Percentiles rank a stretch among this genome's conserved stretches.
Evolutionary conservation across 2,329 filamentous ascomycete species (phyloP).

Genomic region (Akanthomyces lecanii): DNA sequence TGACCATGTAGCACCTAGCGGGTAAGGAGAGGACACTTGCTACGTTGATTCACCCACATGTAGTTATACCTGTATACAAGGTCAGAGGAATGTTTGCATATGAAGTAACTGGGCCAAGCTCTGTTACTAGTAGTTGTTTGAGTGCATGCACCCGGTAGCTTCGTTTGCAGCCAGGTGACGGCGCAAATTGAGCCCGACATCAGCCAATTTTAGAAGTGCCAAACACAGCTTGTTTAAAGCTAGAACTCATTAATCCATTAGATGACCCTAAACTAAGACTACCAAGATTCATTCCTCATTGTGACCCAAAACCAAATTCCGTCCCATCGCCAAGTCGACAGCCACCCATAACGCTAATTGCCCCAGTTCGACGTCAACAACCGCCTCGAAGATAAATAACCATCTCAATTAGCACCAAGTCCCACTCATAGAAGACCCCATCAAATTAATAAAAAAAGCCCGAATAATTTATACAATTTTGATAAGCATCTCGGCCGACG

Average conservation of each 20-base stretch:
- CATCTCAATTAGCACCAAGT: background rate
- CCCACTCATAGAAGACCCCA: background rate
- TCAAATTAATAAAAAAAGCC: background rate
- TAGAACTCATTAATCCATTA: too few species aligned
- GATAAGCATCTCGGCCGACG: background rate
- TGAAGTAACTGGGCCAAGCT: background rate
- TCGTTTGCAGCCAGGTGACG: background rate
- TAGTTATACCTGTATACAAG: too few species aligned
- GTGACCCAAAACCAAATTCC: background rate
- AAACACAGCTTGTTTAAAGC: background rate
- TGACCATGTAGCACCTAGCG: too few species aligned
- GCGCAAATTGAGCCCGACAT: too few species aligned
- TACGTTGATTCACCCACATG: too few species aligned
- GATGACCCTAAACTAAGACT: too few species aligned
- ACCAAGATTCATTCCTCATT: background rate
- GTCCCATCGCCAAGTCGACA: background rate
- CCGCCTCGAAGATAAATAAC: background rate
- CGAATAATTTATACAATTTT: background rate
- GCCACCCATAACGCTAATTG: background rate
- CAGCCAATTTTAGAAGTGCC: background rate
- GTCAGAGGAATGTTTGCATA: too few species aligned
- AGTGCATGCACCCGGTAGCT: background rate
- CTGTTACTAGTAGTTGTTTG: too few species aligned
- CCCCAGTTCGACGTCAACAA: background rate
- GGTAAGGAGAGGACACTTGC: too few species aligned